phyloP scores from a whole-genome alignment of 78 protist species.

The Dictyostelium firmibasis region DNA sequence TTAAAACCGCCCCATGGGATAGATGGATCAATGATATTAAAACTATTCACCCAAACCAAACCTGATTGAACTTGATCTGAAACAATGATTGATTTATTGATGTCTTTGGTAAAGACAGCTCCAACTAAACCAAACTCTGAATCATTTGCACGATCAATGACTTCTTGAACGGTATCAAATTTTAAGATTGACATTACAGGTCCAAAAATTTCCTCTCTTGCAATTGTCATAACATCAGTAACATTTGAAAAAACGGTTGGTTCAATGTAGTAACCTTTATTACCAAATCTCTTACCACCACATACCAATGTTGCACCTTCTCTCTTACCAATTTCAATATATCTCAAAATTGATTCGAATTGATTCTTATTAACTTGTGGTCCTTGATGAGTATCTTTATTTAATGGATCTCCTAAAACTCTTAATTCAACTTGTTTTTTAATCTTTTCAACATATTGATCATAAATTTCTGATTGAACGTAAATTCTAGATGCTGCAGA shows the following conservation, averaged over 20 bases:
- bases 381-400: conserved; percentile 20
- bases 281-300: conserved; percentile 49
- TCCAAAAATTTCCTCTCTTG: conserved; percentile 91
- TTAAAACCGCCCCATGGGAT: conserved; percentile 52
- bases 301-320: conserved; percentile 65
- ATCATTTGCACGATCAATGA: conserved; percentile 84
- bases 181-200: conserved; percentile 82
- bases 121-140: conserved; percentile 88
- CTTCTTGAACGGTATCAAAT: conserved; percentile 84
- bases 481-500: conserved; percentile 85
- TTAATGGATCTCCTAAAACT: conserved; percentile 80
- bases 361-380: conserved; percentile 84
- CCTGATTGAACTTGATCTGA: conserved; percentile 1
- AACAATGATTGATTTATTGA: conserved; percentile 25
- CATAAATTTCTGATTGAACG: conserved; percentile 85
- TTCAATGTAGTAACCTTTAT: conserved; percentile 83
- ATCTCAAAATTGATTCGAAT: conserved; percentile 40
- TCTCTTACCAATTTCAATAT: conserved; percentile 63
- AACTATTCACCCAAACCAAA: conserved; percentile 35
- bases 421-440: background rate
- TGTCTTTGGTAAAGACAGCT: conserved; percentile 71
- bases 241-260: conserved; percentile 87
- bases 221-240: conserved; percentile 66
- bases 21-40: conserved; percentile 28
- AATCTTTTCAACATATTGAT: conserved; percentile 68